Conservation (phyloP, 306 rosid genomes). For the Rosa lucieae region DNA sequence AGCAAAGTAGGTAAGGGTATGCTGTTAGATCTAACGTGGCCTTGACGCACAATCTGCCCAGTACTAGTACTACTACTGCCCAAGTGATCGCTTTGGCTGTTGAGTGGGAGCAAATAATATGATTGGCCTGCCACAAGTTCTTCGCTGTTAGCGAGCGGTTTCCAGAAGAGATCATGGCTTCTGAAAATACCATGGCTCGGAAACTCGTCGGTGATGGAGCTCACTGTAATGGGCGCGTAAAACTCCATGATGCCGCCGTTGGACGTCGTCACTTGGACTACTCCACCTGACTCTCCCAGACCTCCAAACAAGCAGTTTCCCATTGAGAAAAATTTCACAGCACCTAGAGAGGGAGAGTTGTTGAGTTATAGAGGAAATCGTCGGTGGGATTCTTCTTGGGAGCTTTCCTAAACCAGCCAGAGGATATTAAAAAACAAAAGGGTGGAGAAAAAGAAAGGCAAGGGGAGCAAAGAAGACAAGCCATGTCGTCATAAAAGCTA, state of each 20-base stretch:
- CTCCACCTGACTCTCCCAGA: constrained; percentile 35
- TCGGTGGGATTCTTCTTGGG: constrained; percentile 50
- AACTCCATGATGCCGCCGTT: constrained; percentile 92
- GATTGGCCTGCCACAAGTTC: constrained; percentile 61
- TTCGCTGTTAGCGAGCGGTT: constrained; percentile 51
- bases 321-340: constrained; percentile 29
- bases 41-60: constrained; percentile 40
- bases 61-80: not conserved
- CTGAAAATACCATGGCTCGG: constrained; percentile 70
- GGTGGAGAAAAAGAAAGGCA: constrained; percentile 7
- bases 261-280: constrained; percentile 61
- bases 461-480: constrained; percentile 12
- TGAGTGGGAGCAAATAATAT: constrained; percentile 66
- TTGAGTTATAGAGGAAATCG: constrained; percentile 16
- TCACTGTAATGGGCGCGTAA: constrained; percentile 51
- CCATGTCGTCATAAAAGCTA: not conserved
- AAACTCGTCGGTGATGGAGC: constrained; percentile 61
- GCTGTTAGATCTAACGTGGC: constrained; percentile 73
- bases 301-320: constrained; percentile 73
- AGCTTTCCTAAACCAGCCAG: constrained; percentile 16
- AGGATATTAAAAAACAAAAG: constrained; percentile 2
- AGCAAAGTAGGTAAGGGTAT: constrained; percentile 31
- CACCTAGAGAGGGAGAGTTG: not conserved
- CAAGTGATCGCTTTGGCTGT: not conserved
- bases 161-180: constrained; percentile 77